Evolutionary conservation across 441 rosid species (phyloP).

Genomic region (Croton laevigatus): DNA sequence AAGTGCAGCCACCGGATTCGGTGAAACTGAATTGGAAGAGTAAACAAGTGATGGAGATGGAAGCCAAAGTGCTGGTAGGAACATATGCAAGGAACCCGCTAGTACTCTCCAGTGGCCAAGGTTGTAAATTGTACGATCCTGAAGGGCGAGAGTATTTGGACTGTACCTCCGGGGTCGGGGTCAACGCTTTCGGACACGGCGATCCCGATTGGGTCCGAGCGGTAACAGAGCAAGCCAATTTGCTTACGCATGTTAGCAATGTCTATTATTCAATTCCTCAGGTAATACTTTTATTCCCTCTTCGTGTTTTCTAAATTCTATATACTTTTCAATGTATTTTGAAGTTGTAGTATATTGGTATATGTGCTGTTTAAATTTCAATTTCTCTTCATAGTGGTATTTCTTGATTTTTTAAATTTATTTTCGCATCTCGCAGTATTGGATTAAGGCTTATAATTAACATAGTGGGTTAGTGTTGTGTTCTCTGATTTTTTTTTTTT

Average conservation of each 20-base stretch:
- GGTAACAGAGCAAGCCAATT: slow-evolving; percentile 40
- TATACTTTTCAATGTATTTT: not conserved
- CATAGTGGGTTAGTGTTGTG: not conserved
- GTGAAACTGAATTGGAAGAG: slow-evolving; percentile 23
- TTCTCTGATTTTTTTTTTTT: not conserved
- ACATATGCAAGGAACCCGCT: slow-evolving; percentile 76
- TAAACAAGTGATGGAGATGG: slow-evolving; percentile 29
- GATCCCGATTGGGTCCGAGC: slow-evolving; percentile 50
- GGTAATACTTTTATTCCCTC: slow-evolving; percentile 17
- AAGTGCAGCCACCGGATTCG: slow-evolving; percentile 16
- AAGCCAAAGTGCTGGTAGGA: slow-evolving; percentile 49
- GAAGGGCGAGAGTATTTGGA: slow-evolving; percentile 82
- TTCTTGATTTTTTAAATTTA: too few species aligned
- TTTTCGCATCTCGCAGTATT: not conserved
- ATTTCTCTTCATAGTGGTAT: not conserved
- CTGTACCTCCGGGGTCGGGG: slow-evolving; percentile 74
- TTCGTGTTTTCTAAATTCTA: not conserved
- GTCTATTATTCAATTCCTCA: slow-evolving; percentile 41
- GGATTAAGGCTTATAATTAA: too few species aligned
- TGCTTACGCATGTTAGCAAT: slow-evolving; percentile 46
- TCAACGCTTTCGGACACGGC: slow-evolving; percentile 63
- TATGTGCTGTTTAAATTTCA: not conserved
- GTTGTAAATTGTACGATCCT: slow-evolving; percentile 69
- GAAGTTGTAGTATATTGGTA: not conserved
- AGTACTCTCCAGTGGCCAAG: slow-evolving; percentile 63